These are phyloP conservation scores for Komagataea norvegica DNA, from an alignment of 1,139 yeast species.

Conservation along the genomic window DNA sequence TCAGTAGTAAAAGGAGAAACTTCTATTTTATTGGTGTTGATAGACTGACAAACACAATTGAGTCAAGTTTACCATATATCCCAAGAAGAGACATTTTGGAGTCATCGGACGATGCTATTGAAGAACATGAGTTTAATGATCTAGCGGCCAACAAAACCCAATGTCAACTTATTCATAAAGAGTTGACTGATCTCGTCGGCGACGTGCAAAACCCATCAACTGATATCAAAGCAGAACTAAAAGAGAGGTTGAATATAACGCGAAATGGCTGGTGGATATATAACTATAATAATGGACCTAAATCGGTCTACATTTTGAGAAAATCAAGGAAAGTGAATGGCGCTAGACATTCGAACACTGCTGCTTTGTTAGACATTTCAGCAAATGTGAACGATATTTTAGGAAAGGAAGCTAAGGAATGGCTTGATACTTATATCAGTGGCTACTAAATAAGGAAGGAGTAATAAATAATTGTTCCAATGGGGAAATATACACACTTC, in stretches of 20 bases:
- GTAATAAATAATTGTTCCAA: no score
- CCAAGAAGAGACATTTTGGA: constrained; percentile 12
- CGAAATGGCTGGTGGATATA: constrained; percentile 26
- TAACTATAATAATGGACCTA: constrained; percentile 5
- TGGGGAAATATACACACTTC: no score
- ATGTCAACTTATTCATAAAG: constrained; percentile 18
- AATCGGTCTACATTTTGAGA: constrained; percentile 19
- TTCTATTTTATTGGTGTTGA: constrained; percentile 20
- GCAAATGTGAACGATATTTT: constrained; percentile 19
- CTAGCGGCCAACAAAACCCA: constrained; percentile 13
- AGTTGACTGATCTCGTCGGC: constrained; percentile 11
- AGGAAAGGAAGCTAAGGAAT: constrained; percentile 22
- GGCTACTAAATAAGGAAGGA: constrained; percentile 3
- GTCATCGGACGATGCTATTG: constrained; percentile 11
- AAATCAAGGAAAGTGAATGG: constrained; percentile 13
- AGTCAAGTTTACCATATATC: constrained; percentile 22
- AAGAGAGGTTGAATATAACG: constrained; percentile 20
- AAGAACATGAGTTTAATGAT: constrained; percentile 16
- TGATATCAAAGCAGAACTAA: not conserved
- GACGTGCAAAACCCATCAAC: constrained; percentile 2
- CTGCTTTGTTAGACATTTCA: constrained; percentile 17
- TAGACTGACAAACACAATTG: constrained; percentile 3
- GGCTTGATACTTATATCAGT: constrained; percentile 17
- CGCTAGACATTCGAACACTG: not conserved
- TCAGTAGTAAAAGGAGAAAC: constrained; percentile 5